phyloP scores from a whole-genome alignment of 1,139 yeast species.

The Arxiozyma slooffiae region DNA sequence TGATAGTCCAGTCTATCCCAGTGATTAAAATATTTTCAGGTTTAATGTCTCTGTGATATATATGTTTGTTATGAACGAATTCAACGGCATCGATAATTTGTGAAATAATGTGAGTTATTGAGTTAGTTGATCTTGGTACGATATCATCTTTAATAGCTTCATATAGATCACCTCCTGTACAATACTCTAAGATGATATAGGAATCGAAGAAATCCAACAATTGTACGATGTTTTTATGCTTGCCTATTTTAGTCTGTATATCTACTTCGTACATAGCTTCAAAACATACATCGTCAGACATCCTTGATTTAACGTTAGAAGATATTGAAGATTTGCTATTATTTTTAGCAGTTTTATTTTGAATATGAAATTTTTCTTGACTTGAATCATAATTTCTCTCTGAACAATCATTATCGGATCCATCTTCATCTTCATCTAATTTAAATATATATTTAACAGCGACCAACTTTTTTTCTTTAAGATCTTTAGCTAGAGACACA shows the following conservation, averaged over 20 bases:
- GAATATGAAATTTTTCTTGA: constrained; percentile 17
- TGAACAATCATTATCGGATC: constrained; percentile 4
- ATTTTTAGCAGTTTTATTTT: constrained; percentile 10
- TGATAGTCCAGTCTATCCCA: constrained; percentile 66
- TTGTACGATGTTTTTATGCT: constrained; percentile 45
- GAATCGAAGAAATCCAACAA: constrained; percentile 72
- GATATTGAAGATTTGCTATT: constrained; percentile 27
- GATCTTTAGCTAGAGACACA: constrained; percentile 79
- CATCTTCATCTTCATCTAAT: constrained; percentile 25
- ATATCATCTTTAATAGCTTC: constrained; percentile 79
- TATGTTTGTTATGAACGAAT: constrained; percentile 61
- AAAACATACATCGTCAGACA: constrained; percentile 35
- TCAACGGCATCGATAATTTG: constrained; percentile 74
- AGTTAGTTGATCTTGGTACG: constrained; percentile 70
- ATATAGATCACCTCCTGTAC: constrained; percentile 84
- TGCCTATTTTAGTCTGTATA: constrained; percentile 61
- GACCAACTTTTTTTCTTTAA: constrained; percentile 45
- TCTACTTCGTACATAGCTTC: constrained; percentile 76
- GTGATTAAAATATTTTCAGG: constrained; percentile 80
- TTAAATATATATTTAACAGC: constrained; percentile 73
- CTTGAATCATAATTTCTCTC: constrained; percentile 12
- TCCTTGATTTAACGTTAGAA: constrained; percentile 25
- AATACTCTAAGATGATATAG: constrained; percentile 75
- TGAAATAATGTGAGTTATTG: constrained; percentile 61
- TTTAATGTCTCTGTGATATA: constrained; percentile 80